Conservation (phyloP, 2,329 filamentous ascomycete genomes). For the Colletotrichum sp. region DNA sequence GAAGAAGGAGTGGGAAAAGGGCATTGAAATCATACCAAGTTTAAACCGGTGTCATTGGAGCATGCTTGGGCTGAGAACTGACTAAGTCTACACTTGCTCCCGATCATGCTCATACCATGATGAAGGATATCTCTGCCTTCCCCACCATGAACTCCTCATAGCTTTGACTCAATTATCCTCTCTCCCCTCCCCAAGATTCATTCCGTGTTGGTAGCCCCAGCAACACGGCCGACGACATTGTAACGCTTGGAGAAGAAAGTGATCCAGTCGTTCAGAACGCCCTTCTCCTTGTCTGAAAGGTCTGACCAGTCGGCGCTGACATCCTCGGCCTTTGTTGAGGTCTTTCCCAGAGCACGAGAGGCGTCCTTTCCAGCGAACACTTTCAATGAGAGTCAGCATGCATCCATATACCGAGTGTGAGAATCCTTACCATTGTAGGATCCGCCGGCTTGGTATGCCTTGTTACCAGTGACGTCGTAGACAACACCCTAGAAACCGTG, state of each 20-base stretch:
- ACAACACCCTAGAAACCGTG: conserved; percentile 73
- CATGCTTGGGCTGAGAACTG: background rate
- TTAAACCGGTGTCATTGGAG: background rate
- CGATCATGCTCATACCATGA: background rate
- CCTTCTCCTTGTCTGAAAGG: conserved; percentile 83
- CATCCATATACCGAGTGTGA: background rate
- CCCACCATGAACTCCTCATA: background rate
- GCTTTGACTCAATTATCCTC: background rate
- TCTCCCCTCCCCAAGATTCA: conserved; percentile 19
- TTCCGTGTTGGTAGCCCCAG: conserved; percentile 64
- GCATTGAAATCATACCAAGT: background rate
- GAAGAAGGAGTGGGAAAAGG: background rate
- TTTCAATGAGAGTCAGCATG: conserved; percentile 39
- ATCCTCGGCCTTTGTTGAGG: conserved; percentile 85
- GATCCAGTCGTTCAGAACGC: conserved; percentile 86
- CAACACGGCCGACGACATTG: conserved; percentile 79
- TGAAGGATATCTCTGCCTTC: background rate
- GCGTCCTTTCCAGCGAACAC: conserved; percentile 97
- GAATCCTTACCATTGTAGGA: conserved; percentile 78
- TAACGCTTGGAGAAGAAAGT: conserved; percentile 98
- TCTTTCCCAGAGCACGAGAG: conserved; percentile 87
- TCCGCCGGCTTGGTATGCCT: conserved; percentile 81
- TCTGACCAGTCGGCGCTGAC: conserved; percentile 83
- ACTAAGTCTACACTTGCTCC: background rate
- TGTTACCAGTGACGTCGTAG: conserved; percentile 92